Evolutionary conservation across 306 rosid species (phyloP).

Genomic region (Ammopiptanthus mongolicus): DNA sequence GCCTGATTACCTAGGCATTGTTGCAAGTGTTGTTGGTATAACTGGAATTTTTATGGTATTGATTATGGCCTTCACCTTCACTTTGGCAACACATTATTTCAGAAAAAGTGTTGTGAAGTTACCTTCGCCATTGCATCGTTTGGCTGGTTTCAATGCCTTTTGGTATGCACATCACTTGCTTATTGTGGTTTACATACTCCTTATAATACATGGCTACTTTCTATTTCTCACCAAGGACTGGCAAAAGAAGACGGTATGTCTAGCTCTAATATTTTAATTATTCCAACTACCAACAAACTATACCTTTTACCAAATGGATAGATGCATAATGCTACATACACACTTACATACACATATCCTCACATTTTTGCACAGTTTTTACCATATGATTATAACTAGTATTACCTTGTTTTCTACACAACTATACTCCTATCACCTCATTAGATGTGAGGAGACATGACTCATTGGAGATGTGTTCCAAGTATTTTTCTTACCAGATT

Average conservation of each 20-base stretch:
- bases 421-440: too few species aligned
- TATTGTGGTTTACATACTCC: conserved; percentile 54
- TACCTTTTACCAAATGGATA: not conserved
- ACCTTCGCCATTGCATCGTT: conserved; percentile 49
- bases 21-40: conserved; percentile 40
- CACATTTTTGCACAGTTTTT: not conserved
- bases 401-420: not conserved
- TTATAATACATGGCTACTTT: conserved; percentile 64
- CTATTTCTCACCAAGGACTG: conserved; percentile 55
- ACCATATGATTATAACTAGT: not conserved
- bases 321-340: not conserved
- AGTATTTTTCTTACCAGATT: not conserved
- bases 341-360: too few species aligned
- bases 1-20: conserved; percentile 47
- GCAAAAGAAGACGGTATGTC: conserved; percentile 63
- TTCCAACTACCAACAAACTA: not conserved
- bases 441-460: not conserved
- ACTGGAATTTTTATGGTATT: conserved; percentile 64
- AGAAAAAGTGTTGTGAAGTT: conserved; percentile 51
- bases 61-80: conserved; percentile 66
- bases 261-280: not conserved
- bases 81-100: conserved; percentile 67
- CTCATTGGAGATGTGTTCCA: not conserved
- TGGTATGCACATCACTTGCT: conserved; percentile 97
- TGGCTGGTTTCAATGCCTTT: conserved; percentile 86